phyloP scores from a whole-genome alignment of 108 stramenopile genomes.

The Mediolabrus comicus region DNA sequence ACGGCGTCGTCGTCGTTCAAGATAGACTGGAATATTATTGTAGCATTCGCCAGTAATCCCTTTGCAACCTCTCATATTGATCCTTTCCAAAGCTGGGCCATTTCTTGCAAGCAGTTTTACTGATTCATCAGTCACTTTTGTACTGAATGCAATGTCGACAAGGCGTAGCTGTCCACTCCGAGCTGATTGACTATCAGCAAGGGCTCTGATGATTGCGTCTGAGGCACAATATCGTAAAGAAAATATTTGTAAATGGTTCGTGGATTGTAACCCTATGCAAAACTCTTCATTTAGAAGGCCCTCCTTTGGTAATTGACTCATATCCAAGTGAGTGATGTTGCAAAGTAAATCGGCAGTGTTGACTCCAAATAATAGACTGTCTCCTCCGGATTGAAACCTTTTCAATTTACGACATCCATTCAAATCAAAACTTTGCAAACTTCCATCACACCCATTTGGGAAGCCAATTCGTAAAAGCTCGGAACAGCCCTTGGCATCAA shows the following conservation, averaged over 20 bases:
- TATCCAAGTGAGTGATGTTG: slow-evolving; percentile 2
- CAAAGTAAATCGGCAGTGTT: neutral
- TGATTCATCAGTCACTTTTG: slow-evolving; percentile 2
- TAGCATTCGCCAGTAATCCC: slow-evolving; percentile 6
- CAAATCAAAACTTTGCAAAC: neutral
- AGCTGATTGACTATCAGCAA: slow-evolving; percentile 3
- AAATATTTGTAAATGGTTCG: neutral
- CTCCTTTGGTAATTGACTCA: neutral
- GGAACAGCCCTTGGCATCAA: neutral
- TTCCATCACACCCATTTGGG: neutral
- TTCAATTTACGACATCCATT: neutral
- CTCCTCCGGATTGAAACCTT: no score
- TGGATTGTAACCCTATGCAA: slow-evolving; percentile 1
- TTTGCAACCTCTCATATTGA: slow-evolving; percentile 12
- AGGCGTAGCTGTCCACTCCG: neutral
- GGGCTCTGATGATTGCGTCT: slow-evolving; percentile 6
- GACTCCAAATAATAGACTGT: neutral
- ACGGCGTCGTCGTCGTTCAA: neutral
- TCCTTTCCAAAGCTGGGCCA: slow-evolving; percentile 1
- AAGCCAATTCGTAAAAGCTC: neutral
- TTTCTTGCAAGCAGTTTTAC: neutral
- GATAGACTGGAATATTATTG: neutral
- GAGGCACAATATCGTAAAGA: slow-evolving; percentile 6
- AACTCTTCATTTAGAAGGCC: neutral
- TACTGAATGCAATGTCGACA: slow-evolving; percentile 9